A percentile compares a stretch with the other conserved stretches of the same genome.
phyloP scores from a whole-genome alignment of 1,284 basidiomycete genomes.

The Wolfiporia cocos region DNA sequence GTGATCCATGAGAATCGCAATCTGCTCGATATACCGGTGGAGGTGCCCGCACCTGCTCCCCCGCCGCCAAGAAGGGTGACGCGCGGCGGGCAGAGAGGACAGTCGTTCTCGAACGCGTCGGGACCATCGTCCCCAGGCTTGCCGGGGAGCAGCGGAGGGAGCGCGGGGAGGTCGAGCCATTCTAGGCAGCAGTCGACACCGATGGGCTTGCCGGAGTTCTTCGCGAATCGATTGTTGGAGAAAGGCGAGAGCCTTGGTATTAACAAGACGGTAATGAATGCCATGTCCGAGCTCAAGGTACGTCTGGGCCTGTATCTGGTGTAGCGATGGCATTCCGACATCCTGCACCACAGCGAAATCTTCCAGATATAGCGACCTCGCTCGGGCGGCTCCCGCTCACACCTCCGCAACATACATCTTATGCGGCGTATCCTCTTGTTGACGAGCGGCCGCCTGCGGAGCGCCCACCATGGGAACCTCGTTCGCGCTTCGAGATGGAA shows the following conservation, averaged over 20 bases:
- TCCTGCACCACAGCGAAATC: conserved; percentile 57
- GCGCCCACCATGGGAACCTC: conserved; percentile 59
- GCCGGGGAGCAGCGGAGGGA: no score
- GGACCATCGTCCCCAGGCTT: conserved; percentile 7
- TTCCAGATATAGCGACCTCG: conserved; percentile 73
- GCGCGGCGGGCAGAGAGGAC: conserved; percentile 23
- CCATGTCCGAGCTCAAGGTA: conserved; percentile 68
- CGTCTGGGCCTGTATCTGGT: conserved; percentile 14
- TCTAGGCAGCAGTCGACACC: conserved; percentile 37
- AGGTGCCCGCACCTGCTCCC: conserved; percentile 49
- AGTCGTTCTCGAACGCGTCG: conserved; percentile 18
- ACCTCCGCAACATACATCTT: conserved; percentile 27
- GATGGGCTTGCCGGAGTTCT: conserved; percentile 57
- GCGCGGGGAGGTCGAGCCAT: no score
- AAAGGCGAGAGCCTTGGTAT: conserved; percentile 74
- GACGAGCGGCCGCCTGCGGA: conserved; percentile 53
- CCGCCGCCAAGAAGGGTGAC: conserved; percentile 29
- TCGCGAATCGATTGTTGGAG: conserved; percentile 68
- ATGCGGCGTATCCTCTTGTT: conserved; percentile 52
- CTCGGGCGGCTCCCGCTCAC: conserved; percentile 48
- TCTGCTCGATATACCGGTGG: conserved; percentile 62
- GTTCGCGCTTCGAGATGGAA: conserved; percentile 60
- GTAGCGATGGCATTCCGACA: no score
- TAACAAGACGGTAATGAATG: conserved; percentile 73
- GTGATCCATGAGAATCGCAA: conserved; percentile 79